A percentile compares a stretch with the other conserved stretches of the same genome.
Conservation (phyloP, 495 filamentous ascomycete species). For the Daldinia concentrica region DNA sequence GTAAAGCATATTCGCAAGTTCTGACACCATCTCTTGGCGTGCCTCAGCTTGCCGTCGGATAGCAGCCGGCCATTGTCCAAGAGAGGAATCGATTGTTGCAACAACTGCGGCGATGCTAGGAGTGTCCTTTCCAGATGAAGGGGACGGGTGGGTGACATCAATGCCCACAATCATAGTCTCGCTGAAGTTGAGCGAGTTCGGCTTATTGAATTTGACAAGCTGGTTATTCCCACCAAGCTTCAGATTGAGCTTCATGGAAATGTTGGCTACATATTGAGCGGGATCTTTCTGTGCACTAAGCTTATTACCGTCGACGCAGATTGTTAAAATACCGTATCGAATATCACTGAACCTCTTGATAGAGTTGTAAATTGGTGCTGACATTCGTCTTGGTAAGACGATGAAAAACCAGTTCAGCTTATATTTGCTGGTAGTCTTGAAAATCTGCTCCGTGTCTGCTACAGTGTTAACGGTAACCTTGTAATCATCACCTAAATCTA, state of each 20-base stretch:
- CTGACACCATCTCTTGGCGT: conserved; percentile 63
- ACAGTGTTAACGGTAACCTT: too few species aligned
- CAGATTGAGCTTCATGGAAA: conserved; percentile 74
- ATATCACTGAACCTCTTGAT: conserved; percentile 12
- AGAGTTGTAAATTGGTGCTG: not conserved
- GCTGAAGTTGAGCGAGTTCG: conserved; percentile 50
- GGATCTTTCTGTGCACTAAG: conserved; percentile 54
- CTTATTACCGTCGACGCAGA: conserved; percentile 58
- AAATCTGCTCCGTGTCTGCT: not conserved
- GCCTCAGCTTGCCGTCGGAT: conserved; percentile 59
- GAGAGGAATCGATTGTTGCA: conserved; percentile 62
- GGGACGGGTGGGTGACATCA: conserved; percentile 72
- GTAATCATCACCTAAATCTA: not conserved
- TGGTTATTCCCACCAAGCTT: conserved; percentile 78
- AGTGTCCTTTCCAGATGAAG: conserved; percentile 59
- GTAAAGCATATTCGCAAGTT: not conserved
- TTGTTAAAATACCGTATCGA: conserved; percentile 63
- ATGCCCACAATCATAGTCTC: conserved; percentile 80
- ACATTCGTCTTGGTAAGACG: not conserved
- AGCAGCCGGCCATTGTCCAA: conserved; percentile 69
- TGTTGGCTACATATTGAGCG: conserved; percentile 62
- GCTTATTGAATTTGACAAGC: conserved; percentile 50
- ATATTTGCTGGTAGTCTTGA: not conserved
- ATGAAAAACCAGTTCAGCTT: not conserved
- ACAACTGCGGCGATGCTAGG: conserved; percentile 76